A percentile compares a stretch with the other conserved stretches of the same genome.
phyloP scores from a whole-genome alignment of 768 basidiomycete species.

The Trametes cinnabarina region DNA sequence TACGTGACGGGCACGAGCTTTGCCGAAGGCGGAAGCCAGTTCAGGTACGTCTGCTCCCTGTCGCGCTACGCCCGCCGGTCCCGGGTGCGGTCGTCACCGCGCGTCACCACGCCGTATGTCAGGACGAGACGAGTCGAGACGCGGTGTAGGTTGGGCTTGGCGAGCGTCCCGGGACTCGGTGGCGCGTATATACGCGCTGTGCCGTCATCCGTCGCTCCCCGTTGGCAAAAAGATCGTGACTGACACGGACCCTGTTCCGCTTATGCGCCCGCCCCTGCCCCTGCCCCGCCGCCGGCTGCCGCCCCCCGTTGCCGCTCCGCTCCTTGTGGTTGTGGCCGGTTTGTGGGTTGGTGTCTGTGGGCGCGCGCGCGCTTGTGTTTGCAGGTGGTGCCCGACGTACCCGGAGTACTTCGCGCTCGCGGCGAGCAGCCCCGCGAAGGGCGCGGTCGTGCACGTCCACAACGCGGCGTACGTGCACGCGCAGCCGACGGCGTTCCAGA shows the following conservation, averaged over 20 bases:
- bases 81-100: background rate
- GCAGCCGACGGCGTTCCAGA: constrained; percentile 55
- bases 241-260: background rate
- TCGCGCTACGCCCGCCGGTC: background rate
- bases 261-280: background rate
- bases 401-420: constrained; percentile 79
- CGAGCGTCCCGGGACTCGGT: too few species aligned
- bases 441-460: constrained; percentile 69
- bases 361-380: too few species aligned
- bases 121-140: background rate
- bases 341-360: too few species aligned
- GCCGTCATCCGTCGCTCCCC: too few species aligned
- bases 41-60: constrained; percentile 48
- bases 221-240: background rate
- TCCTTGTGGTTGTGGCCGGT: too few species aligned
- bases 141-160: too few species aligned
- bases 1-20: constrained; percentile 59
- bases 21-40: constrained; percentile 62
- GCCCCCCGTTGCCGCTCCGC: too few species aligned
- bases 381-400: constrained; percentile 75
- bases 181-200: too few species aligned
- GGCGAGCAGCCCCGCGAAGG: constrained; percentile 52
- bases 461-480: constrained; percentile 63
- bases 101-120: background rate
- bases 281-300: too few species aligned